These are phyloP conservation scores for Cordyceps farinosa DNA, from an alignment of 2,329 filamentous ascomycete genomes.

Conservation along the genomic window DNA sequence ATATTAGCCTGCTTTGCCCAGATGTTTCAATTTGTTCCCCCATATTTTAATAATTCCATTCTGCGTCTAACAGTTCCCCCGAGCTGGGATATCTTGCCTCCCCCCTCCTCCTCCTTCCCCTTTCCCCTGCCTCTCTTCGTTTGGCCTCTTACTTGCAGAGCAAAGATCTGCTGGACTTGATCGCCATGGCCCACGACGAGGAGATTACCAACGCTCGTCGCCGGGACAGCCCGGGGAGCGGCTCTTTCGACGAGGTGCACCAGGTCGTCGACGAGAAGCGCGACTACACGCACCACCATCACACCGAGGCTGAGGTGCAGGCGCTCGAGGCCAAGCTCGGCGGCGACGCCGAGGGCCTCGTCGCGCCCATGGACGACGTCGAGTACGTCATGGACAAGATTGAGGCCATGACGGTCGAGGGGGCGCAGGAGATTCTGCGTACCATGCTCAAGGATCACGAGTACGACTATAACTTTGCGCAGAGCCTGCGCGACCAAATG, in stretches of 20 bases:
- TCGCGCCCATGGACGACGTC: conserved; percentile 24
- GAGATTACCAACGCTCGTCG: not conserved
- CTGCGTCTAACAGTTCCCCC: not conserved
- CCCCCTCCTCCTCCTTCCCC: not conserved
- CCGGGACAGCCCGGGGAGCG: not conserved
- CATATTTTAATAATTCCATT: not conserved
- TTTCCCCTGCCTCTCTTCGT: too few species aligned
- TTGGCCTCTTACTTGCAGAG: not conserved
- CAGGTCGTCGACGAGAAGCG: not conserved
- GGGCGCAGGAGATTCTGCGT: conserved; percentile 22
- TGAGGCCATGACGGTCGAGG: conserved; percentile 22
- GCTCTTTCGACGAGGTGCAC: not conserved
- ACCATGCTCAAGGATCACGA: conserved; percentile 23
- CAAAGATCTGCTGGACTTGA: not conserved
- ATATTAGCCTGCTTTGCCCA: not conserved
- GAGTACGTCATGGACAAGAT: conserved; percentile 26
- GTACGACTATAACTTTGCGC: conserved; percentile 27
- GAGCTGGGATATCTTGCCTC: not conserved
- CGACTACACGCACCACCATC: not conserved
- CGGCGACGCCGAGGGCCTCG: conserved; percentile 15
- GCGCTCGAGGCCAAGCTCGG: conserved; percentile 6
- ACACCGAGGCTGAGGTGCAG: not conserved
- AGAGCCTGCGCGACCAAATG: conserved; percentile 21
- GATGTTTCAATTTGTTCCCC: not conserved
- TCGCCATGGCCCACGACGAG: not conserved